Evolutionary conservation across 2,329 filamentous ascomycete genomes (phyloP), one percentile per base, ranked within the genome.

Genomic region (Salinomyces thailandicus): DNA sequence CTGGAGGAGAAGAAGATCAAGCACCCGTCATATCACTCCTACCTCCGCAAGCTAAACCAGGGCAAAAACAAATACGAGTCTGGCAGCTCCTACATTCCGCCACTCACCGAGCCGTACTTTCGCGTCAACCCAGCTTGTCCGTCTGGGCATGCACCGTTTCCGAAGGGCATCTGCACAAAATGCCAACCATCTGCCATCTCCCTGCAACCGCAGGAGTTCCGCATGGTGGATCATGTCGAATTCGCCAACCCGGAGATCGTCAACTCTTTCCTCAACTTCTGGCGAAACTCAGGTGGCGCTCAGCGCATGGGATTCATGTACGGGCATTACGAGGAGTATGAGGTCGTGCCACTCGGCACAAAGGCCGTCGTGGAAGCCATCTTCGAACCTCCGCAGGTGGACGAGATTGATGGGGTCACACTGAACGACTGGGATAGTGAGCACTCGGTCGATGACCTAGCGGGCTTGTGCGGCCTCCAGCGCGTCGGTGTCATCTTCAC

Each of bases 171-270:
- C 47, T 98, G 91, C 66, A 93, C 85, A 40, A 98, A 96, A 60
- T 98, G 91, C 52, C 93, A 98, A 57, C 91, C 91, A 5, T 94
- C 89, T 46, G 89, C 91, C 38, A 98, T 98, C 55, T 94, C 85
- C 8, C 67, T 98, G 36, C 87, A 96, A 56, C 85, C 86, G 4
- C 91, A 98, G 60, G 72, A 81, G 14, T 98, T 89, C 60, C 85
- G 91, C 35, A 95, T 91, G 84, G 87, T 98, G 3, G 91, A 98
- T 53, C 91, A 98, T 59, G 91, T 98, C 45, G 93, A 98, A 61
- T 96, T 98, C 57, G 79, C 89, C 2, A 80, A 83, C 1, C 79
- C 85, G 3, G 72, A 77, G 36, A 75, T 96, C 20, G 84, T 96
- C 51, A 84, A 98, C 57, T 77, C 75, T n/a, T 77, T 96, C 38